These are phyloP conservation scores for Penicillium sp. DNA, from an alignment of 2,329 filamentous ascomycete species.

Conservation along the genomic window DNA sequence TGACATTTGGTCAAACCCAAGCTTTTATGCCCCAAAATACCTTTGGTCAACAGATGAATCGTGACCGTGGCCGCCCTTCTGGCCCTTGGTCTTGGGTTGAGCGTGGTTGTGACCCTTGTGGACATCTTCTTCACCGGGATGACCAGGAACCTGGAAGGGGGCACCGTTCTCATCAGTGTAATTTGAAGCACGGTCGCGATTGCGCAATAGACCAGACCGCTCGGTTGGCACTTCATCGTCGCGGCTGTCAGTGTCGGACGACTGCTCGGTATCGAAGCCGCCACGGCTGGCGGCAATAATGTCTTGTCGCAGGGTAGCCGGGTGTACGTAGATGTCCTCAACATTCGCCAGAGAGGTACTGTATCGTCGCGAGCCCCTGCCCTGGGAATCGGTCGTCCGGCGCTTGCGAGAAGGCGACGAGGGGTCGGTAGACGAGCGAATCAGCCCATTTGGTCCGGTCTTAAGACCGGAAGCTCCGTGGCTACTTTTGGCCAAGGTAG, in stretches of 20 bases:
- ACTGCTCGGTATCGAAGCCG: constrained; percentile 57
- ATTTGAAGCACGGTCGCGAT: constrained; percentile 43
- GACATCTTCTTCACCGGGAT: constrained; percentile 35
- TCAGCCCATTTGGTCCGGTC: constrained; percentile 26
- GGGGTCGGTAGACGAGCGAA: constrained; percentile 28
- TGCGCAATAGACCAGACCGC: constrained; percentile 39
- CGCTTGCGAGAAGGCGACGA: constrained; percentile 36
- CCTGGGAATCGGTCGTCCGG: constrained; percentile 26
- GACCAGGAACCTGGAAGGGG: constrained; percentile 10
- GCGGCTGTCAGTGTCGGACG: constrained; percentile 58
- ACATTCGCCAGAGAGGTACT: constrained; percentile 61
- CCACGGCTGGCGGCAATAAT: constrained; percentile 83
- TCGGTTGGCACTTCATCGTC: constrained; percentile 55
- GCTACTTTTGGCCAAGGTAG: neutral
- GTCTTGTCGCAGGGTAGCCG: constrained; percentile 85
- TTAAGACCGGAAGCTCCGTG: constrained; percentile 48
- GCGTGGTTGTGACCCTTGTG: constrained; percentile 78
- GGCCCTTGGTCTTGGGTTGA: constrained; percentile 65
- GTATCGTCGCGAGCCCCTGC: constrained; percentile 35
- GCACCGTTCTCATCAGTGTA: constrained; percentile 35
- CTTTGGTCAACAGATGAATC: no score
- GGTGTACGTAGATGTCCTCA: constrained; percentile 78
- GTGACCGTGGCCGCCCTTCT: constrained; percentile 53
- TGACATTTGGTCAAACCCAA: no score
- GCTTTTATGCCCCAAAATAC: no score